These are phyloP conservation scores for Miamiensis avidus DNA, from an alignment of 169 alveolate genomes.

Conservation along the genomic window DNA sequence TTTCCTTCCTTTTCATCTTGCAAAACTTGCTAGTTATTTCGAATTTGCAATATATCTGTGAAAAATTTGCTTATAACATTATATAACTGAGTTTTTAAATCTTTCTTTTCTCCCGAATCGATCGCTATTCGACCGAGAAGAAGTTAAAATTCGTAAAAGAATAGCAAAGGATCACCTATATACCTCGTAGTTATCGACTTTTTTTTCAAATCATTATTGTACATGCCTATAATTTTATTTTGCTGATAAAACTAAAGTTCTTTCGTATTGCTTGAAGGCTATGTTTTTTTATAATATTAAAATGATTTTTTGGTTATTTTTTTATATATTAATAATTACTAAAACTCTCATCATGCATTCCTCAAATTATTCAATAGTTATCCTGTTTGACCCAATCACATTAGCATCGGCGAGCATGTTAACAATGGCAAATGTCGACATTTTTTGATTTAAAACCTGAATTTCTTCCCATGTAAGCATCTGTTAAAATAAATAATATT, in stretches of 20 bases:
- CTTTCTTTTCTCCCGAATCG: slow-evolving; percentile 39
- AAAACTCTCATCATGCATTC: slow-evolving; percentile 5
- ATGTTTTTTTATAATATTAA: too few species aligned
- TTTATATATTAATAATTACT: neutral
- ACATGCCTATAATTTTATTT: neutral
- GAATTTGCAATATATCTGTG: slow-evolving; percentile 46
- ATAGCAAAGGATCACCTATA: slow-evolving; percentile 55
- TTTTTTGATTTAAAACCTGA: slow-evolving; percentile 6
- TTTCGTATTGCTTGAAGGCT: slow-evolving; percentile 3
- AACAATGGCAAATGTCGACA: neutral
- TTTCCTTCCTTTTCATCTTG: slow-evolving; percentile 16
- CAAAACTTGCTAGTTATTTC: slow-evolving; percentile 26
- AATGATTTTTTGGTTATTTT: neutral
- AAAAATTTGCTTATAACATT: slow-evolving; percentile 49
- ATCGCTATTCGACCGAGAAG: slow-evolving; percentile 52
- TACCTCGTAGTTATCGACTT: neutral
- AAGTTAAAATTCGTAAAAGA: slow-evolving; percentile 60
- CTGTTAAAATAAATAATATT: too few species aligned
- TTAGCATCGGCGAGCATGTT: neutral
- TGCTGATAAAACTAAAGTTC: slow-evolving; percentile 12
- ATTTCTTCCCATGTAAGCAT: slow-evolving; percentile 20
- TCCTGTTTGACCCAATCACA: neutral
- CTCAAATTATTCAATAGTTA: slow-evolving; percentile 20
- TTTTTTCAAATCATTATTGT: slow-evolving; percentile 20
- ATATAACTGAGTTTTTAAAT: slow-evolving; percentile 36